Base-by-base conservation (phyloP, 768 basidiomycete species). In the Tulasnella sp. region DNA sequence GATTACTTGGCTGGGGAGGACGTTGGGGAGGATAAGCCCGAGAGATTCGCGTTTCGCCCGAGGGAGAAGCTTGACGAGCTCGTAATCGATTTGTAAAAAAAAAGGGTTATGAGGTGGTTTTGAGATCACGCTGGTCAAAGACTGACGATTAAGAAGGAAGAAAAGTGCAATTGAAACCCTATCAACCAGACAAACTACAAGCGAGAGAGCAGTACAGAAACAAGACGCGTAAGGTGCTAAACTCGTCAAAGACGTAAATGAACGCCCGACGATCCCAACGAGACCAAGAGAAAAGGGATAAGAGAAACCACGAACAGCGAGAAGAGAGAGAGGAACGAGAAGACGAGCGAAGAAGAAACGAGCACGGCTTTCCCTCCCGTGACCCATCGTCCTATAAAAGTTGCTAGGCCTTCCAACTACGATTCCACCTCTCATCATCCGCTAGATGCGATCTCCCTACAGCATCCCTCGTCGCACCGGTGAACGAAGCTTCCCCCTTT, bases 1-100 rank as follows among this genome's bases (percentile, higher is more conserved):
- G 77, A 77, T 11, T 85, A 85, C 74, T 75, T 86, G 68, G 35
- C 62, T 35, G 71, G 71, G 2, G 36, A 36, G 17, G 52, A 62
- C 22, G 47, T 70, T n/a, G 40, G 29, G 12, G 69, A 62, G 34
- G 44, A 52, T 34, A 32, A 44, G 34, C 26, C 69, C 9, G 64
- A 65, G 11, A 59, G 32, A 29, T 59, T 59, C 29, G 26, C 22
- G 12, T 26, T 59, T 11, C 52, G 52, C 32, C 52, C 52, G 22
- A 22, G n/a, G n/a, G 52, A 59, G 52, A 11, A 4, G 52, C 52
- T 59, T 8, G 26, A 29, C 2, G n/a, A 22, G 8, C 11, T 59
- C 19, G 52, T 26, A 14, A 59, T 59, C 52, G 52, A 59, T 22
- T 22, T 59, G 7, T 59, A 59, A 22, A 12, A 5, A 52, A 4